phyloP scores from a whole-genome alignment of 495 filamentous ascomycete genomes.

The Podospora pseudopauciseta region DNA sequence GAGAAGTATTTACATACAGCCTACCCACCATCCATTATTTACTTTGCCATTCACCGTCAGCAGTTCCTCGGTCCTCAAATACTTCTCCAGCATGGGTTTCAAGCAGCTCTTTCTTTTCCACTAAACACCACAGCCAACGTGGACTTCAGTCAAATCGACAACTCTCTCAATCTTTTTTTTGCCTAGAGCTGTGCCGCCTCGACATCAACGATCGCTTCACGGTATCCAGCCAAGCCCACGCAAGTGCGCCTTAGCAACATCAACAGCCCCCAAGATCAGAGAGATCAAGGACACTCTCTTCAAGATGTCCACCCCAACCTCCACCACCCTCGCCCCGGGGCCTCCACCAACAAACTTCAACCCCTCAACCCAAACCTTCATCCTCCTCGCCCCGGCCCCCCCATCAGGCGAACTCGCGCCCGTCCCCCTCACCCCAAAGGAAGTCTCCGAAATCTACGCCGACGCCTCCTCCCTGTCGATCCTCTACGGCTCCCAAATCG shows the following conservation, averaged over 20 bases:
- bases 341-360: constrained; percentile 40
- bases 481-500: constrained; percentile 70
- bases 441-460: constrained; percentile 45
- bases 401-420: constrained; percentile 35
- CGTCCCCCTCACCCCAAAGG: constrained; percentile 51
- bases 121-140: neutral
- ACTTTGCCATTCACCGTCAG: neutral
- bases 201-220: neutral
- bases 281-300: neutral
- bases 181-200: neutral
- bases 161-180: neutral
- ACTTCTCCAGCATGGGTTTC: neutral
- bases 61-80: neutral
- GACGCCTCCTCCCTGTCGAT: constrained; percentile 50
- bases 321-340: neutral
- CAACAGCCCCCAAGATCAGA: neutral
- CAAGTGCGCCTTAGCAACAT: neutral
- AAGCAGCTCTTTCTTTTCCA: neutral
- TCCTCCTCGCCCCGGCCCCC: constrained; percentile 45
- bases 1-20: neutral
- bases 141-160: neutral
- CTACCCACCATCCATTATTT: neutral
- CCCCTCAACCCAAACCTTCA: constrained; percentile 57
- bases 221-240: neutral
- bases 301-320: constrained; percentile 2